These are phyloP conservation scores for Phytomonas sp. DNA, from an alignment of 208 protist genomes.

Conservation along the genomic window DNA sequence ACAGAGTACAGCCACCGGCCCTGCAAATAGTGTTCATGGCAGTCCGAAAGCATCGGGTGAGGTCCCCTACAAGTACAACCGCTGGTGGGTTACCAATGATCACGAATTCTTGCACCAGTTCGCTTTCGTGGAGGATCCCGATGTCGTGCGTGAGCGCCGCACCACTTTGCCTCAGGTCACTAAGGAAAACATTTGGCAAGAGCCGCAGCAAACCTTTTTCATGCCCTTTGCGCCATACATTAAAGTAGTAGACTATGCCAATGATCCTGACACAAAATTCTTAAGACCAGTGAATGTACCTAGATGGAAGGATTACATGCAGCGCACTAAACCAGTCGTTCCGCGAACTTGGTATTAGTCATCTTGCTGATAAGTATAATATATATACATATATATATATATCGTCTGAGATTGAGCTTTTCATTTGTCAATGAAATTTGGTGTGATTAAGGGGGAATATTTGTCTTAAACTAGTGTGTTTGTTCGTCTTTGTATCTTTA, in stretches of 20 bases:
- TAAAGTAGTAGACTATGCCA: conserved; percentile 81
- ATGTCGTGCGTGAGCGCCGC: conserved; percentile 57
- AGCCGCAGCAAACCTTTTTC: conserved; percentile 82
- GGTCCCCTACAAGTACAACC: conserved; percentile 84
- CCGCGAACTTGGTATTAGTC: conserved; percentile 84
- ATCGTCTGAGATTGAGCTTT: background rate
- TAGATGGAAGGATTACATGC: conserved; percentile 90
- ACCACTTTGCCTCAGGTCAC: conserved; percentile 57
- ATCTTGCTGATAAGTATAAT: background rate
- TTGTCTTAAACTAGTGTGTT: background rate
- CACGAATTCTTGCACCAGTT: conserved; percentile 88
- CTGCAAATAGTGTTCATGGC: background rate
- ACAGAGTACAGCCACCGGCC: background rate
- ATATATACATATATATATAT: conserved; percentile 5
- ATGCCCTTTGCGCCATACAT: conserved; percentile 83
- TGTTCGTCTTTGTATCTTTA: conserved; percentile 1
- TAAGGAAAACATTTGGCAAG: conserved; percentile 79
- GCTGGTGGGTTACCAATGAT: conserved; percentile 86
- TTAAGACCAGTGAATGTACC: conserved; percentile 80
- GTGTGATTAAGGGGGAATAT: background rate
- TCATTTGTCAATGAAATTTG: background rate
- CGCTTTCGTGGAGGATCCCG: conserved; percentile 80
- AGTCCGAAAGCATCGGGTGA: conserved; percentile 16
- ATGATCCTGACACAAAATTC: conserved; percentile 83
- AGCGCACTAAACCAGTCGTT: conserved; percentile 79